Base-by-base conservation (phyloP, 2,329 filamentous ascomycete genomes). In the Ceratocystis smalleyi region DNA sequence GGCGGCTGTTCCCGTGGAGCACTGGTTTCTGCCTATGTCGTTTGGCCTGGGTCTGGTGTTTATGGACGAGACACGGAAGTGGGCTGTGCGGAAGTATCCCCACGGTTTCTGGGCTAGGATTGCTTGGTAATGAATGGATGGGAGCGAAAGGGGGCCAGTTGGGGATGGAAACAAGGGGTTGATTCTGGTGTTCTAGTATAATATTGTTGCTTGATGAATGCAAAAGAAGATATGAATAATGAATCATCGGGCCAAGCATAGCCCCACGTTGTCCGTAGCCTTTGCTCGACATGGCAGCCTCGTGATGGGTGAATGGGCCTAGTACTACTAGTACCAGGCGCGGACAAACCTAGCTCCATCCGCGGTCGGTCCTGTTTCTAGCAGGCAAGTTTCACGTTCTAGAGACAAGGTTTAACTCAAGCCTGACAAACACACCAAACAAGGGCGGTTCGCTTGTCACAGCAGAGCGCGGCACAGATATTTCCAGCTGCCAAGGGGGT, bases 11-110 rank as follows among this genome's bases (percentile, higher is more conserved):
- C 86, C 87, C 0, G 82, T 84, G 0, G 87, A 87, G 72, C 78
- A 91, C 70, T 92, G 85, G 81, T 91, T 92, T 72, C 71, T 92
- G 61, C 88, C 88, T 0, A 83, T 87, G 71, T 80, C 83, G 0
- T 90, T 91, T 72, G 88, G 88, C 0, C 30, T 64, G 17, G 62
- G 67, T 19, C 24, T 65, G 61, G 55, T 66, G n/a, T 22, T 64
- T 6, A 71, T 88, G 19, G 87, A 91, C 70, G 87, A 90, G 73
- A 75, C 69, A 10, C 79, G 87, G 67, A 89, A 89, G 72, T 85
- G 75, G 63, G 74, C 74, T 24, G 81, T 88, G 1, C 77, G 86
- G 65, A 81, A 72, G 64, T 84, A 79, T 74, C 85, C 85, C 0
- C 70, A 75, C 1, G 79, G 84, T 0, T 66, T 82, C 2, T 63